Evolutionary conservation across 352 stramenopile species (phyloP).

Genomic region (Thalassiosira livingstoniorum): DNA sequence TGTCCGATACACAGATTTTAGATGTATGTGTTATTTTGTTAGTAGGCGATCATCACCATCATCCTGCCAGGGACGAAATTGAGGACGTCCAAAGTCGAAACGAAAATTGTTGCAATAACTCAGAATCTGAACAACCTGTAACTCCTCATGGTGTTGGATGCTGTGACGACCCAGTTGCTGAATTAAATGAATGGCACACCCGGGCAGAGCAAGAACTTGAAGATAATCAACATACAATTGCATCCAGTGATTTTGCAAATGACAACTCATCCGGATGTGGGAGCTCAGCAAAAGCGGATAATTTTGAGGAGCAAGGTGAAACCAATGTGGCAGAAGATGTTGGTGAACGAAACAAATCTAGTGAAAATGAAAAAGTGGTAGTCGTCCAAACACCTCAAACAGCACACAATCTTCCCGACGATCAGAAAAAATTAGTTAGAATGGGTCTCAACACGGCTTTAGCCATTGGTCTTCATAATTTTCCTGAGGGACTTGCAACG

Average conservation of each 20-base stretch:
- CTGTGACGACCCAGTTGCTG: slow-evolving; percentile 36
- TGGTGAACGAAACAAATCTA: slow-evolving; percentile 1
- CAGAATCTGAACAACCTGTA: slow-evolving; percentile 22
- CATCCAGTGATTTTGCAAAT: slow-evolving; percentile 26
- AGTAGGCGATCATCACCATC: slow-evolving; percentile 63
- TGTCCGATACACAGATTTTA: slow-evolving; percentile 41
- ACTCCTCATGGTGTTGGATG: slow-evolving; percentile 57
- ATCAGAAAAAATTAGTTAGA: slow-evolving; percentile 20
- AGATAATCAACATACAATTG: slow-evolving; percentile 15
- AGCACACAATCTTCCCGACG: slow-evolving; percentile 1
- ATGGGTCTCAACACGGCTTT: slow-evolving; percentile 17
- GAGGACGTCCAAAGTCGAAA: slow-evolving; percentile 20
- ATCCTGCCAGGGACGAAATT: slow-evolving; percentile 42
- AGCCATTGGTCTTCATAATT: slow-evolving; percentile 85
- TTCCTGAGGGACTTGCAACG: slow-evolving; percentile 91
- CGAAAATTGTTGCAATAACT: slow-evolving; percentile 24
- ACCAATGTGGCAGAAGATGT: background rate
- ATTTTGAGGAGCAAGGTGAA: slow-evolving; percentile 4
- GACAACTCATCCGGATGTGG: slow-evolving; percentile 29
- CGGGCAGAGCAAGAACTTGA: slow-evolving; percentile 26
- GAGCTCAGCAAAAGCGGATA: background rate
- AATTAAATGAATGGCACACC: slow-evolving; percentile 35
- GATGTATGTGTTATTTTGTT: slow-evolving; percentile 66
- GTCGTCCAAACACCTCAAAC: background rate
- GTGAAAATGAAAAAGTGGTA: background rate